A percentile compares a stretch with the other conserved stretches of the same genome.
Evolutionary conservation across 2,329 filamentous ascomycete species (phyloP).

Genomic region (Zasmidium citrigriseum): DNA sequence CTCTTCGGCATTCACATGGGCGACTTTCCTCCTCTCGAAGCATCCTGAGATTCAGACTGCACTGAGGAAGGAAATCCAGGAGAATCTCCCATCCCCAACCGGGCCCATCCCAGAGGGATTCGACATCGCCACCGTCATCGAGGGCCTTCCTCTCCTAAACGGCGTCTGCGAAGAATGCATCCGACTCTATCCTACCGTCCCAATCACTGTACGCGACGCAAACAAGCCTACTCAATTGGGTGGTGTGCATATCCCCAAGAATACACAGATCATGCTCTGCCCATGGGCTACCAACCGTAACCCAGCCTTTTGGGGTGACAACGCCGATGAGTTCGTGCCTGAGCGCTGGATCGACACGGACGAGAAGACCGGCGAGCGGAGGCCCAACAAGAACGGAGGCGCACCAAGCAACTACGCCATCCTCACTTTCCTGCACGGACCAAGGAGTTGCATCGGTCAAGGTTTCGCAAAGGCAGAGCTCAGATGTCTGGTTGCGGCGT

Average conservation of each 20-base stretch:
- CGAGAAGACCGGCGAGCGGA: constrained; percentile 26
- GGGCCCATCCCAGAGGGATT: constrained; percentile 25
- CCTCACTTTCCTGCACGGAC: constrained; percentile 52
- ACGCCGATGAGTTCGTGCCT: constrained; percentile 45
- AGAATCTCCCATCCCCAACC: constrained; percentile 55
- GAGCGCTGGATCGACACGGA: constrained; percentile 48
- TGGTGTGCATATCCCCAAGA: constrained; percentile 40
- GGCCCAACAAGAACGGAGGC: constrained; percentile 65
- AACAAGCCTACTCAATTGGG: constrained; percentile 45
- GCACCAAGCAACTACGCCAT: constrained; percentile 54
- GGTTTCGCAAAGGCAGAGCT: constrained; percentile 61
- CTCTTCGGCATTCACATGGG: constrained; percentile 74
- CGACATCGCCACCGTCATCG: constrained; percentile 41
- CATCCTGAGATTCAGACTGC: constrained; percentile 65
- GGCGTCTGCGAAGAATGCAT: constrained; percentile 49
- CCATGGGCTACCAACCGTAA: constrained; percentile 47
- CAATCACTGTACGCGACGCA: constrained; percentile 47
- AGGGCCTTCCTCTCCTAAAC: constrained; percentile 48
- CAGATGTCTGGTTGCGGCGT: constrained; percentile 31
- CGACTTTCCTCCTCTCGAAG: constrained; percentile 67
- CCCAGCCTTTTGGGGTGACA: constrained; percentile 44
- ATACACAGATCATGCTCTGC: constrained; percentile 40
- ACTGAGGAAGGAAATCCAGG: constrained; percentile 68
- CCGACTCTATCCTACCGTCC: constrained; percentile 50
- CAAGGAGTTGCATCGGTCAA: constrained; percentile 79